Evolutionary conservation across 805 yeast species (phyloP), one percentile per base, ranked within the genome.

Genomic region (Nakazawaea anatomiae): DNA sequence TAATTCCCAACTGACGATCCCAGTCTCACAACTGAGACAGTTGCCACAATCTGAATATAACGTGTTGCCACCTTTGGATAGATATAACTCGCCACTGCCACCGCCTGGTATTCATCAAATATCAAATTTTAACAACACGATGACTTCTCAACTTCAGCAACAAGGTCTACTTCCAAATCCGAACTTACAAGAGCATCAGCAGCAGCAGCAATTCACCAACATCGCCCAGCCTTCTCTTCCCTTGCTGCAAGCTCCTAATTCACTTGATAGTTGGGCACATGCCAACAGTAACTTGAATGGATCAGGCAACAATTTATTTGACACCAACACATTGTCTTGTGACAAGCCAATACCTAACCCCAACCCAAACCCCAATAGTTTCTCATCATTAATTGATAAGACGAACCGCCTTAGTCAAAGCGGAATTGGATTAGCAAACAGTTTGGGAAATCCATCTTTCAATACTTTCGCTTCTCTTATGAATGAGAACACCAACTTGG

Each of bases 11-110:
- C 54, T 44, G 44, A 46, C 55, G 34, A 63, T 65, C 46, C 69
- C 62, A 44, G 51, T 67, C 29, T 57, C 69, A 51, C 70, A 65
- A 43, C 74, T 64, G 56, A 63, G 66, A 39, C 69, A 66, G 54
- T 71, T 60, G 25, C 69, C 69, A 11, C 67, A 62, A 41, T 70
- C 70, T 11, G 57, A 59, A 18, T 56, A 60, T 6, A 52, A 18
- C 42, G 46, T 30, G 31, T 35, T n/a, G 40, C 55, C 28, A 29
- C 44, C 43, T 6, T 50, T 32, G 45, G 36, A 7, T 45, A 51
- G 39, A 42, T 43, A 27, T 27, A n/a, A 31, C 29, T 14, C 43
- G 32, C 42, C 36, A n/a, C 43, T 42, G 14, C 44, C 42, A n/a
- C 38, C 45, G 31, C 46, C 43, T 31, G 44, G 45, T 25, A 40